Evolutionary conservation across 257 asterid species (phyloP).

Genomic region (Eustoma russellianum): DNA sequence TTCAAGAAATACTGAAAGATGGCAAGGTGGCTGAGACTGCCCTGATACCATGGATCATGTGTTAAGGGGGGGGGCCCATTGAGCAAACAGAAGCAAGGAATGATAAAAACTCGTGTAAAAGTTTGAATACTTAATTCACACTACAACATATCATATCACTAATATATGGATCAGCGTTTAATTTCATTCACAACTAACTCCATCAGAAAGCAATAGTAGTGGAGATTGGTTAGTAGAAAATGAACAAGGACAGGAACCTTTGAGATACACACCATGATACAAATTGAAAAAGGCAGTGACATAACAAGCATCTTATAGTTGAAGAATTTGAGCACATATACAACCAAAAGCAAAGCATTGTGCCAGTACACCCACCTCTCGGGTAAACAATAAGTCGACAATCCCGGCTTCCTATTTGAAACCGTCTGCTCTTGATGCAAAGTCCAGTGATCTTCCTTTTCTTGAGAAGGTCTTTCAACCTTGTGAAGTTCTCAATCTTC

Average conservation of each 20-base stretch:
- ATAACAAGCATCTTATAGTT: background rate
- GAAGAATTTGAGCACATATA: background rate
- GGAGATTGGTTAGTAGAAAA: too few relatives aligned
- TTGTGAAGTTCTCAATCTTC: slow-evolving; percentile 91
- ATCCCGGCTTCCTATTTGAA: slow-evolving; percentile 95
- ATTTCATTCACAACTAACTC: too few relatives aligned
- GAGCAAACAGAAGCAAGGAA: slow-evolving; percentile 8
- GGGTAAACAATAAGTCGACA: slow-evolving; percentile 98
- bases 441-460: slow-evolving; percentile 98
- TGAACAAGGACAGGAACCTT: too few relatives aligned
- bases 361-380: slow-evolving; percentile 47
- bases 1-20: slow-evolving; percentile 98
- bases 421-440: slow-evolving; percentile 96
- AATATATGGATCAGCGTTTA: too few relatives aligned
- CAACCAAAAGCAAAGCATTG: background rate
- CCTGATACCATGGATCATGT: slow-evolving; percentile 58
- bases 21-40: slow-evolving; percentile 99
- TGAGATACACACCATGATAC: background rate
- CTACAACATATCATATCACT: too few relatives aligned
- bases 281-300: background rate
- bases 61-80: slow-evolving; percentile 23
- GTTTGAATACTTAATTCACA: background rate
- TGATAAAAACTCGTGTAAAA: background rate
- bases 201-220: too few relatives aligned
- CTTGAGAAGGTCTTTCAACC: slow-evolving; percentile 91